phyloP scores from a whole-genome alignment of 352 stramenopile genomes.

The Thraustochytrium sp. region DNA sequence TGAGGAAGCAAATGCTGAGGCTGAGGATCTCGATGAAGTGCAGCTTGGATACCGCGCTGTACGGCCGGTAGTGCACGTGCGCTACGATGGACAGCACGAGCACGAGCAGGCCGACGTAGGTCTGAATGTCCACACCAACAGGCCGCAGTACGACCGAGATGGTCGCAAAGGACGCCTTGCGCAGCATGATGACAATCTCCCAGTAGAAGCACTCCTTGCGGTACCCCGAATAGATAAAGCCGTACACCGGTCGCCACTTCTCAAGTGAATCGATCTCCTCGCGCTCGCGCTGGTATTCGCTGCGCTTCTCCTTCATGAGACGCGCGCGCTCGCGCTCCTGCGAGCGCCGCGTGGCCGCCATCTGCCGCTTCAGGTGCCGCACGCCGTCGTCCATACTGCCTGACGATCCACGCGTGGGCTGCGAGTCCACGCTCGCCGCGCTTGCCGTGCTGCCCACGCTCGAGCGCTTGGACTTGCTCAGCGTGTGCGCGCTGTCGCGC shows the following conservation, averaged over 20 bases:
- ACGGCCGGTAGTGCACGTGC: conserved; percentile 27
- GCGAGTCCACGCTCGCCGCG: not conserved
- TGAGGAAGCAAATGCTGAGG: conserved; percentile 10
- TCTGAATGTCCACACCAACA: conserved; percentile 37
- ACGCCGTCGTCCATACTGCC: not conserved
- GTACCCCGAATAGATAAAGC: conserved; percentile 34
- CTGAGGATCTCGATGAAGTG: conserved; percentile 24
- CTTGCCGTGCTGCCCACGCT: not conserved
- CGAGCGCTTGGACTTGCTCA: too few relatives aligned
- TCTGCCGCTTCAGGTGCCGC: not conserved
- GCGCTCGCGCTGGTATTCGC: not conserved
- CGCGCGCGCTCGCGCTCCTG: not conserved
- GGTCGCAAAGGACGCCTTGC: conserved; percentile 24
- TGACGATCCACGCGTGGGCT: not conserved
- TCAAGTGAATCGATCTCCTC: conserved; percentile 9
- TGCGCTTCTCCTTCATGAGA: not conserved
- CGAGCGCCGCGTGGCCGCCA: not conserved
- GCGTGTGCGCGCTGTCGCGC: not conserved
- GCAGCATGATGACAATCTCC: conserved; percentile 40
- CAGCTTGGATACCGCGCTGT: not conserved
- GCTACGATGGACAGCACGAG: not conserved
- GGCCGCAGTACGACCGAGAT: conserved; percentile 21
- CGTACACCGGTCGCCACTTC: conserved; percentile 39
- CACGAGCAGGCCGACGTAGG: not conserved
- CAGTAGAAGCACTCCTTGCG: conserved; percentile 40